Evolutionary conservation across 1,284 basidiomycete species (phyloP).

Genomic region (Apiotrichum montevideense): DNA sequence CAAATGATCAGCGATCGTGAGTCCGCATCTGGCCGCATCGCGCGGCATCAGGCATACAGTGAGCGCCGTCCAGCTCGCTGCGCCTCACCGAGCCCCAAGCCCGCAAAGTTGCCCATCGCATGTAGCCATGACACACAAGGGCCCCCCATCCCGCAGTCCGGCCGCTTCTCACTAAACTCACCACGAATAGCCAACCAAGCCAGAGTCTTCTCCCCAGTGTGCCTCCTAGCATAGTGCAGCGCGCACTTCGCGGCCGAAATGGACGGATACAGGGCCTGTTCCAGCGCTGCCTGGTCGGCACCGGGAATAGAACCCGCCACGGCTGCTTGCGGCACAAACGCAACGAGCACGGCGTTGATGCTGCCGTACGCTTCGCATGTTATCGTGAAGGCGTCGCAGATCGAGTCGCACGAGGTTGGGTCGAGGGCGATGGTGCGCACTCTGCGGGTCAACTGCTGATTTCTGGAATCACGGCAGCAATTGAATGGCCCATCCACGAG

Average conservation of each 20-base stretch:
- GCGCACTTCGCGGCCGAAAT: not conserved
- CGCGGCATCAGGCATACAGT: too few relatives aligned
- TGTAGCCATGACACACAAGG: too few relatives aligned
- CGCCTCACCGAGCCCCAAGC: too few relatives aligned
- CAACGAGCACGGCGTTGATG: not conserved
- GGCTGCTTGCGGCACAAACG: not conserved
- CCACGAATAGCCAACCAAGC: not conserved
- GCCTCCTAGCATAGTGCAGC: not conserved
- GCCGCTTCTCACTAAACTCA: not conserved
- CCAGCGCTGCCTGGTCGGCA: constrained; percentile 3
- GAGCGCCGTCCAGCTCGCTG: too few relatives aligned
- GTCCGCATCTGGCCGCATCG: not conserved
- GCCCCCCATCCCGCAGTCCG: too few relatives aligned
- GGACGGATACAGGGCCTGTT: not conserved
- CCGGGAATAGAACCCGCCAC: not conserved
- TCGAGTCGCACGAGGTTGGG: not conserved
- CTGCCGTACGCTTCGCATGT: not conserved
- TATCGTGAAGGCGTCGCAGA: not conserved
- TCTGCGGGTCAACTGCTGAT: not conserved
- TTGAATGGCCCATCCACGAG: too few relatives aligned
- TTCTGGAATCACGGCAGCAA: too few relatives aligned
- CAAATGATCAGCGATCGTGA: not conserved
- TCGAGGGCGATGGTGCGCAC: not conserved
- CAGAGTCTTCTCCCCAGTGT: not conserved
- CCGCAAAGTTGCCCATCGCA: too few relatives aligned